Conservation (phyloP, 202 grass and related monocot species). For the Eragrostis tef region DNA sequence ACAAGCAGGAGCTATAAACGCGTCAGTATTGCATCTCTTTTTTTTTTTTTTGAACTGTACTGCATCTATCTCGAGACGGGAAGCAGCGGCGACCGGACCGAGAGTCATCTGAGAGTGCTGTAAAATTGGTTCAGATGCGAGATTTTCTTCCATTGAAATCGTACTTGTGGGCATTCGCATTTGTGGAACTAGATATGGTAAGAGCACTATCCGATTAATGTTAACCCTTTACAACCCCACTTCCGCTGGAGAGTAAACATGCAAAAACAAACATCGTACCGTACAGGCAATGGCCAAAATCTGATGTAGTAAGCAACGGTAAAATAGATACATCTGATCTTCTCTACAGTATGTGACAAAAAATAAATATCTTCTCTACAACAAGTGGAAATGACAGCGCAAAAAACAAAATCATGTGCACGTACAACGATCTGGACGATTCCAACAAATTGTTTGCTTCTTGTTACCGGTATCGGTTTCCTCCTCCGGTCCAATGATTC, state of each 20-base stretch:
- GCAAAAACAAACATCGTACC: background rate
- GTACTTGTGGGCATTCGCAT: no score
- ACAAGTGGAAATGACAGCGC: background rate
- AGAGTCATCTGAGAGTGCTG: no score
- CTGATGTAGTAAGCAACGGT: background rate
- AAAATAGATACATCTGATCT: constrained; percentile 34
- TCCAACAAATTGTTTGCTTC: background rate
- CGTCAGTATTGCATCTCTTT: no score
- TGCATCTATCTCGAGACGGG: no score
- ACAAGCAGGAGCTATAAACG: no score
- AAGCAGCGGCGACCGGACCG: no score
- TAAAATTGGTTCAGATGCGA: no score
- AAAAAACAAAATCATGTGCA: constrained; percentile 28
- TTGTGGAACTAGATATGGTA: no score
- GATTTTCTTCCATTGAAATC: no score
- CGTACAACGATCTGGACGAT: background rate
- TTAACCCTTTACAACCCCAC: background rate
- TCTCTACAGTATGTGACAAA: constrained; percentile 17
- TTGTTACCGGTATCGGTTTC: background rate
- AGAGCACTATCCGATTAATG: no score
- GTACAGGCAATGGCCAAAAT: constrained; percentile 33
- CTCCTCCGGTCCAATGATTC: background rate
- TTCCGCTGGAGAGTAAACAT: background rate
- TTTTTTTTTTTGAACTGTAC: no score
- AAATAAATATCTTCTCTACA: constrained; percentile 36